Conservation (phyloP, 2,329 filamentous ascomycete species). For the Aspergillus nomiae region DNA sequence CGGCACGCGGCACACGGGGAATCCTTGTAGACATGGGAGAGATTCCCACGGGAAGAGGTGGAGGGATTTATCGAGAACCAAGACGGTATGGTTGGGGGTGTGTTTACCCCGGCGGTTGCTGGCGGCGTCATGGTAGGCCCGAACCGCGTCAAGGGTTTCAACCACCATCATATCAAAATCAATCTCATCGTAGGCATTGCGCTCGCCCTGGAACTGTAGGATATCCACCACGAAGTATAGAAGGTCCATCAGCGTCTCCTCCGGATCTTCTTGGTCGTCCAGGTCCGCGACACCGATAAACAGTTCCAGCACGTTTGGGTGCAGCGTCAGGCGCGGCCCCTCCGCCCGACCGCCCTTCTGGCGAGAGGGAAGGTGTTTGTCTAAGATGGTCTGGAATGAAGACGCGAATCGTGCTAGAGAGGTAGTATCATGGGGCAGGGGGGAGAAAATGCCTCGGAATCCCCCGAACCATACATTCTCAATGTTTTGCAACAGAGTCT, state of each 20-base stretch:
- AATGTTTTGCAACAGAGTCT: slow-evolving; percentile 77
- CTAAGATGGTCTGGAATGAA: slow-evolving; percentile 75
- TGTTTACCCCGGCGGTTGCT: slow-evolving; percentile 36
- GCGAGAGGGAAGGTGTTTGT: slow-evolving; percentile 83
- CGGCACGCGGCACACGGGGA: slow-evolving; percentile 83
- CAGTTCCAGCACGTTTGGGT: slow-evolving; percentile 74
- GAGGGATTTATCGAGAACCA: slow-evolving; percentile 87
- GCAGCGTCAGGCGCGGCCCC: slow-evolving; percentile 56
- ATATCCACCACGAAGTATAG: slow-evolving; percentile 97
- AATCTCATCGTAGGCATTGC: slow-evolving; percentile 96
- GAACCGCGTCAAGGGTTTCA: slow-evolving; percentile 81
- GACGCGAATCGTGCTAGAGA: slow-evolving; percentile 74
- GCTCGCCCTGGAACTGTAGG: slow-evolving; percentile 92
- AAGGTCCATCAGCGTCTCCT: slow-evolving; percentile 87
- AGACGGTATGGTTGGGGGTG: slow-evolving; percentile 67
- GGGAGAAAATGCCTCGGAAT: slow-evolving; percentile 91
- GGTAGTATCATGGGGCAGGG: slow-evolving; percentile 63
- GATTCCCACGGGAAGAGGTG: slow-evolving; percentile 97
- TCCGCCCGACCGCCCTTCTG: slow-evolving; percentile 59
- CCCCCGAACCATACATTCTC: slow-evolving; percentile 94
- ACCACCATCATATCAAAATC: slow-evolving; percentile 92
- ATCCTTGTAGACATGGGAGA: slow-evolving; percentile 76
- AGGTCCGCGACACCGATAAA: slow-evolving; percentile 84
- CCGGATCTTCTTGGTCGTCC: slow-evolving; percentile 71
- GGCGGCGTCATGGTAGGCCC: slow-evolving; percentile 67